Evolutionary conservation across 2,329 filamentous ascomycete genomes (phyloP), one percentile per base, ranked within the genome.

Genomic region (Chlorencoelia australis): DNA sequence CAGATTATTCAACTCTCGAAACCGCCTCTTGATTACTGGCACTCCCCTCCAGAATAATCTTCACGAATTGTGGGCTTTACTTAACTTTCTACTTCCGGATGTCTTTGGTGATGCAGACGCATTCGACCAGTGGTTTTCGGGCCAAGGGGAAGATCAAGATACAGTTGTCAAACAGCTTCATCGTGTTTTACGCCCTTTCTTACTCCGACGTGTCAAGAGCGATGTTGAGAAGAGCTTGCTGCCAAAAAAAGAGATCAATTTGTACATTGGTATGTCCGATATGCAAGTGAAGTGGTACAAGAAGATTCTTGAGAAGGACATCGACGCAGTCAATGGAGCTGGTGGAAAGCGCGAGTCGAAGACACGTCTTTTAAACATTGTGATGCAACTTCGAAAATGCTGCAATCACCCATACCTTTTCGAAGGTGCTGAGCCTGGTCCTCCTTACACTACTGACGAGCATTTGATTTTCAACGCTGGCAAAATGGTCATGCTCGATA

Each of bases 251-350:
- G 91, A 98, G 59, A 67, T 96, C 54, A 98, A 98, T 48, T 64
- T 98, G 18, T 98, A 96, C 56, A 81, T 98, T 48, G 91, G 89
- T 48, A 95, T 98, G 89, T 88, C 91, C 1, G 88, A 95, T 40
- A 98, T 98, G 91, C 91, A 98, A 59, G 75, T 95, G 49, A 94
- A 91, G 57, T 98, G 91, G 89, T 98, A 98, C 57, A 83, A 94
- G 60, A 96, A 95, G 66, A 98, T 98, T 50, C 68, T 98, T 3
- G 91, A 98, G 56, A 98, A 96, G 64, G 91, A 98, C 54, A 98
- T 98, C 44, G 91, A 98, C 59, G 91, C 91, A 10, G 89, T 98
- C 53, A 98, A 98, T 50, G 91, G 91, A 43, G 91, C 89, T 19
- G 86, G 82, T 45, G 91, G 91, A 33, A 98, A 95, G 64, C 82